Evolutionary conservation across 805 yeast species (phyloP).

Genomic region (Saccharomycopsis olivae): DNA sequence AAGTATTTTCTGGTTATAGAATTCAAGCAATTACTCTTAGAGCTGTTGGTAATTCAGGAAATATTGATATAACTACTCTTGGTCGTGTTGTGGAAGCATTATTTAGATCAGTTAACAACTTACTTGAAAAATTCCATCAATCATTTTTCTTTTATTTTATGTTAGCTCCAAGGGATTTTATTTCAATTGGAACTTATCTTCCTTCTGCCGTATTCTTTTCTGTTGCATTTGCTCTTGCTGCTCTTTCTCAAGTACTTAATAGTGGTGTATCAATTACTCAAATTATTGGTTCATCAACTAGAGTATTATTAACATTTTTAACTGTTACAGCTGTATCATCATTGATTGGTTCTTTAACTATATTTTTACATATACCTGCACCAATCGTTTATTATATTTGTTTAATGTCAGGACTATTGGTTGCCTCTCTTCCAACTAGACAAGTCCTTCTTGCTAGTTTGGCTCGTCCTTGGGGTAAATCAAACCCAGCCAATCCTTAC

Average conservation of each 20-base stretch:
- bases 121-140: slow-evolving; percentile 93
- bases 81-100: slow-evolving; percentile 86
- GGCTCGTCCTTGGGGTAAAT: background rate
- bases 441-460: slow-evolving; percentile 12
- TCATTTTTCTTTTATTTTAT: slow-evolving; percentile 87
- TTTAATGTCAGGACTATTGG: slow-evolving; percentile 58
- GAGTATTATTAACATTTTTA: slow-evolving; percentile 25
- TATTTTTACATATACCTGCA: slow-evolving; percentile 25
- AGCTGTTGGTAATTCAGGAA: slow-evolving; percentile 52
- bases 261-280: slow-evolving; percentile 26
- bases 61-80: slow-evolving; percentile 75
- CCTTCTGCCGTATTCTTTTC: slow-evolving; percentile 76
- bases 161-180: slow-evolving; percentile 68
- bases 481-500: slow-evolving; percentile 10
- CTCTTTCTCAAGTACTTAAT: slow-evolving; percentile 47
- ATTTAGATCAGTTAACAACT: slow-evolving; percentile 80
- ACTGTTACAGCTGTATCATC: slow-evolving; percentile 20
- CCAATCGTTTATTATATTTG: slow-evolving; percentile 52
- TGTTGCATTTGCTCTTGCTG: slow-evolving; percentile 55
- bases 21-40: slow-evolving; percentile 78
- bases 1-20: slow-evolving; percentile 93
- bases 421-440: slow-evolving; percentile 22
- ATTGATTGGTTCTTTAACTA: slow-evolving; percentile 22
- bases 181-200: slow-evolving; percentile 86
- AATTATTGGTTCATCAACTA: slow-evolving; percentile 22